phyloP scores from a whole-genome alignment of 2,329 filamentous ascomycete genomes.

The Madurella mycetomatis region DNA sequence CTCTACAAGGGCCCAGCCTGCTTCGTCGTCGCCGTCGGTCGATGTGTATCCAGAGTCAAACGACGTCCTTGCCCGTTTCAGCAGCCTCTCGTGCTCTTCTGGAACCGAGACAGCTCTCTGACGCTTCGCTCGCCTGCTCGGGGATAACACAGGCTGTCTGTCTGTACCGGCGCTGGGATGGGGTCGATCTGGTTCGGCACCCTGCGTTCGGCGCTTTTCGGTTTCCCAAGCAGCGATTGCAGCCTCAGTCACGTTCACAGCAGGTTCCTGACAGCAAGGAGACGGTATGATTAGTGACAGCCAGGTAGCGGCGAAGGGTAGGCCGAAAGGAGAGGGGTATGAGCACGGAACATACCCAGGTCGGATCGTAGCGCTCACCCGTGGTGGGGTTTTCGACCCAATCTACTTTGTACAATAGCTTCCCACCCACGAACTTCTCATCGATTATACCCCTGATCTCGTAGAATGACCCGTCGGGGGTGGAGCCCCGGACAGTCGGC shows the following conservation, averaged over 20 bases:
- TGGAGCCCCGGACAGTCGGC: neutral
- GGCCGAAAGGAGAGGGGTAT: neutral
- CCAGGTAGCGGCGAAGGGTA: neutral
- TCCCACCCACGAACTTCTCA: slow-evolving; percentile 31
- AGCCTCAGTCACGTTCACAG: slow-evolving; percentile 26
- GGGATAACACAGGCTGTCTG: slow-evolving; percentile 10
- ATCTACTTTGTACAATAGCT: slow-evolving; percentile 47
- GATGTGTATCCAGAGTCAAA: slow-evolving; percentile 17
- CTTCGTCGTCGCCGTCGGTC: slow-evolving; percentile 1
- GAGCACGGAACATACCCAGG: slow-evolving; percentile 43
- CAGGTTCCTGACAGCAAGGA: slow-evolving; percentile 23
- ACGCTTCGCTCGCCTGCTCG: slow-evolving; percentile 14
- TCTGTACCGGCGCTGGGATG: neutral
- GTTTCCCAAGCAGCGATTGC: slow-evolving; percentile 30
- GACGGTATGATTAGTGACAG: slow-evolving; percentile 8
- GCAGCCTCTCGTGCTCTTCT: neutral
- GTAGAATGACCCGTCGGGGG: slow-evolving; percentile 23
- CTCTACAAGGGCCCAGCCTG: slow-evolving; percentile 3
- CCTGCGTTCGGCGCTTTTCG: slow-evolving; percentile 15
- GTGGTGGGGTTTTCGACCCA: slow-evolving; percentile 52
- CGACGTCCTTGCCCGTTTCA: slow-evolving; percentile 5
- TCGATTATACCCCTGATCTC: slow-evolving; percentile 35
- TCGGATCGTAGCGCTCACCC: slow-evolving; percentile 43
- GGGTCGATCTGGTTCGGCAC: neutral
- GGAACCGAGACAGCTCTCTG: neutral